These are phyloP conservation scores for Pythium grandisporangium DNA, from an alignment of 352 stramenopile species.

Conservation along the genomic window DNA sequence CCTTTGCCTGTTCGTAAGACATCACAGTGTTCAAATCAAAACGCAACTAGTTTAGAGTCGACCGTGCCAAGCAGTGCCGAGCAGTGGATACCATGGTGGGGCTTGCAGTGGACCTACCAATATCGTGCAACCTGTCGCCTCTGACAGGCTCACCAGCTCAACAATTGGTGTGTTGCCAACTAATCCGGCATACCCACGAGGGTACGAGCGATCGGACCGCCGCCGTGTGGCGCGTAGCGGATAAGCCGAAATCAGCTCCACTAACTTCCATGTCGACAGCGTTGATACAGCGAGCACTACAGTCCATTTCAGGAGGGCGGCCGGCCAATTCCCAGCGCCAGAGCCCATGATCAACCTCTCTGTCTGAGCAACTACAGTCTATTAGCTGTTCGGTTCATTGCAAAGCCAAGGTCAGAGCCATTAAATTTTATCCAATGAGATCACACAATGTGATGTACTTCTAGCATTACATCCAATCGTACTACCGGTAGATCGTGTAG, in stretches of 20 bases:
- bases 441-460: slow-evolving; percentile 7
- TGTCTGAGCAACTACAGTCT: no score
- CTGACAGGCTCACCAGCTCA: slow-evolving; percentile 84
- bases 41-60: no score
- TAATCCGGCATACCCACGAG: slow-evolving; percentile 73
- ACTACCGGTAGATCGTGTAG: neutral
- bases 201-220: slow-evolving; percentile 14
- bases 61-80: no score
- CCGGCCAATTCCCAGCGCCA: slow-evolving; percentile 18
- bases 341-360: slow-evolving; percentile 2
- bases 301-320: slow-evolving; percentile 43
- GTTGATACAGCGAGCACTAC: slow-evolving; percentile 47
- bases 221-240: neutral
- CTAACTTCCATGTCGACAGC: slow-evolving; percentile 62
- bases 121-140: slow-evolving; percentile 86
- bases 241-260: slow-evolving; percentile 25
- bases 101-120: slow-evolving; percentile 38
- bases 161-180: slow-evolving; percentile 93
- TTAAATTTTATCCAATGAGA: slow-evolving; percentile 33
- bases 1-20: slow-evolving; percentile 66
- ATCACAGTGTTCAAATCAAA: slow-evolving; percentile 1
- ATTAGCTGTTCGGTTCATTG: no score
- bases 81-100: slow-evolving; percentile 9
- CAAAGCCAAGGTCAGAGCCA: slow-evolving; percentile 14
- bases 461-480: slow-evolving; percentile 16